phyloP scores from a whole-genome alignment of 768 basidiomycete species.

The Pleurotus tuber-regium region DNA sequence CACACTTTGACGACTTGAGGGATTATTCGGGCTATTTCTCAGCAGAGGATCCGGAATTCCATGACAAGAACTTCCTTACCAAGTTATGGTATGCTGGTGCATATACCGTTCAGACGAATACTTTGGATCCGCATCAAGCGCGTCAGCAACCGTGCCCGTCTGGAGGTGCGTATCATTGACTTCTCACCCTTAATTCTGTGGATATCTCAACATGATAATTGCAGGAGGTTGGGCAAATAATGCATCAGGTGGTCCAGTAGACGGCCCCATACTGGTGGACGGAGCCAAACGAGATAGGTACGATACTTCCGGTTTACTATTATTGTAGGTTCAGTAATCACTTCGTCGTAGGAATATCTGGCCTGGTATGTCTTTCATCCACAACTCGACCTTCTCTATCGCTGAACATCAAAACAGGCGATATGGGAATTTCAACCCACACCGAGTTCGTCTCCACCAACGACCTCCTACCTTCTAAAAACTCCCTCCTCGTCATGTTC shows the following conservation, averaged over 20 bases:
- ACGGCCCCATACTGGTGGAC: conserved; percentile 51
- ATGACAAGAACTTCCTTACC: conserved; percentile 43
- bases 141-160: conserved; percentile 29
- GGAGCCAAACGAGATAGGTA: conserved; percentile 52
- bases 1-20: conserved; percentile 42
- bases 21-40: conserved; percentile 50
- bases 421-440: conserved; percentile 41
- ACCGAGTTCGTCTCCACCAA: conserved; percentile 33
- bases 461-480: conserved; percentile 37
- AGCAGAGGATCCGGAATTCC: conserved; percentile 36
- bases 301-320: background rate
- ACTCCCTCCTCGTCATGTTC: conserved; percentile 48
- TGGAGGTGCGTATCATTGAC: conserved; percentile 1
- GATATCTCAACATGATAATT: background rate
- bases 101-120: conserved; percentile 53
- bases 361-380: conserved; percentile 18
- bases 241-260: conserved; percentile 43
- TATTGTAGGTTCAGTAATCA: background rate
- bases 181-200: background rate
- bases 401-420: conserved; percentile 20
- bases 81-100: conserved; percentile 56
- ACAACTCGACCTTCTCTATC: too few relatives aligned
- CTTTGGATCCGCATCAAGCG: conserved; percentile 35
- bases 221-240: conserved; percentile 44
- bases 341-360: conserved; percentile 25